Base-by-base conservation (phyloP, 176 grass and related monocot species). In the Paspalum notatum region DNA sequence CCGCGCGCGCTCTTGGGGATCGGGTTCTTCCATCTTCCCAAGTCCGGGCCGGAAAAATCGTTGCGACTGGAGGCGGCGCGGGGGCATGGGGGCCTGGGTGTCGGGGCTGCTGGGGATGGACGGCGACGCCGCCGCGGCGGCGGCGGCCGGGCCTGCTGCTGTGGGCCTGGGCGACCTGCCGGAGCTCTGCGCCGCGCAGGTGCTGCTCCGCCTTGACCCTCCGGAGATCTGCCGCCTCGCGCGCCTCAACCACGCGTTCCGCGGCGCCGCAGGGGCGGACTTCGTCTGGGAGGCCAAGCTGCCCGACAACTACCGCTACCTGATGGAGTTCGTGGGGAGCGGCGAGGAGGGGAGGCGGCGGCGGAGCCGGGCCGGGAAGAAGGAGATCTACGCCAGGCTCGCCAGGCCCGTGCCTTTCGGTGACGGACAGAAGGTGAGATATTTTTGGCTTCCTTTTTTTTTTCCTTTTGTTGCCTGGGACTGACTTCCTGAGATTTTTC, bases 251-350 rank as follows among this genome's bases (percentile, higher is more conserved):
- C 85, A 59, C 71, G 88, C 82, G 5, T 97, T 97, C 66, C 72
- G 92, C 5, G 90, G 87, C 45, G 95, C 92, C 0, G 95, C 92
- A 1, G 86, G 90, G 52, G 90, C 95, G 0, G 91, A 97, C 68
- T 92, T 94, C 58, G 90, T 97, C 14, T 97, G 95, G 95, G 87
- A 97, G 77, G 88, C 87, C 42, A 97, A 97, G 88, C 82, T 97
- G 60, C 95, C 95, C 14, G 87, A 88, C 77, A 97, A 94, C 72
- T 90, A 92, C 65, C 75, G 79, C 8, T 86, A 92, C 69, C 84
- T 97, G 11, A 80, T 97, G 70, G 85, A 79, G 5, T 90, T 92
- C 79, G 90, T 86, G 0, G 81, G 83, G 48, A 77, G 42, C 27
- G 79, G 76, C 22, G 79, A 87, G 48, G 83, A 87, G 12, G 68